phyloP scores from a whole-genome alignment of 768 basidiomycete species.

The Vishniacozyma victoriae region DNA sequence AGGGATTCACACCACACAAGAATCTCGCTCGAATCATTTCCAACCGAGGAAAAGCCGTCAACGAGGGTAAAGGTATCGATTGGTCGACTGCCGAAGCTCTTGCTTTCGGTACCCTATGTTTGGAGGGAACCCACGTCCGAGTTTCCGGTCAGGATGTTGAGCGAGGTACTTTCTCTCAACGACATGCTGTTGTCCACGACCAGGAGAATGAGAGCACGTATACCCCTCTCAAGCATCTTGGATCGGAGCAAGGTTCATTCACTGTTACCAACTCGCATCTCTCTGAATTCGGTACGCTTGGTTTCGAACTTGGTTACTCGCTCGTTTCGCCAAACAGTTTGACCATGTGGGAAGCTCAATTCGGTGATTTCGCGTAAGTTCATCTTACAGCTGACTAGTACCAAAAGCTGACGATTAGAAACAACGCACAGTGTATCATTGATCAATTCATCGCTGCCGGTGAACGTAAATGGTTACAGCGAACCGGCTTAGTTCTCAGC shows the following conservation, averaged over 20 bases:
- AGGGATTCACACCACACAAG: conserved; percentile 77
- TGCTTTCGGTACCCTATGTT: conserved; percentile 85
- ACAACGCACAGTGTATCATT: conserved; percentile 95
- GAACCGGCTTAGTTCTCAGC: conserved; percentile 79
- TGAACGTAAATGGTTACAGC: conserved; percentile 95
- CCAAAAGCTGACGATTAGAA: conserved; percentile 44
- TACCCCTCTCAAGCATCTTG: conserved; percentile 80
- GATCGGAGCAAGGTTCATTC: conserved; percentile 81
- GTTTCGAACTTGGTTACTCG: conserved; percentile 97
- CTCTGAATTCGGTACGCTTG: conserved; percentile 88
- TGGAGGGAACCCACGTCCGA: conserved; percentile 90
- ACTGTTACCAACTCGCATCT: conserved; percentile 94
- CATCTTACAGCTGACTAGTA: background rate
- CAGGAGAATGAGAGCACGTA: conserved; percentile 88
- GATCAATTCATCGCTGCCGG: conserved; percentile 98
- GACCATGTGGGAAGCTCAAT: conserved; percentile 95
- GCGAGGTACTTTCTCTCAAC: conserved; percentile 97
- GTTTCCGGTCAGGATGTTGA: conserved; percentile 98
- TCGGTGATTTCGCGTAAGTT: conserved; percentile 79
- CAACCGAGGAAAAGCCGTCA: conserved; percentile 80
- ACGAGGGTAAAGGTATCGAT: conserved; percentile 87
- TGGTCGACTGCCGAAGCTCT: conserved; percentile 98
- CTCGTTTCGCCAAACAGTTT: conserved; percentile 88
- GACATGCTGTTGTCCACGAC: conserved; percentile 94
- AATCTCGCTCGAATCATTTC: conserved; percentile 89